These are phyloP conservation scores for Laburnicola sp. DNA, from an alignment of 2,329 filamentous ascomycete species.

Conservation along the genomic window DNA sequence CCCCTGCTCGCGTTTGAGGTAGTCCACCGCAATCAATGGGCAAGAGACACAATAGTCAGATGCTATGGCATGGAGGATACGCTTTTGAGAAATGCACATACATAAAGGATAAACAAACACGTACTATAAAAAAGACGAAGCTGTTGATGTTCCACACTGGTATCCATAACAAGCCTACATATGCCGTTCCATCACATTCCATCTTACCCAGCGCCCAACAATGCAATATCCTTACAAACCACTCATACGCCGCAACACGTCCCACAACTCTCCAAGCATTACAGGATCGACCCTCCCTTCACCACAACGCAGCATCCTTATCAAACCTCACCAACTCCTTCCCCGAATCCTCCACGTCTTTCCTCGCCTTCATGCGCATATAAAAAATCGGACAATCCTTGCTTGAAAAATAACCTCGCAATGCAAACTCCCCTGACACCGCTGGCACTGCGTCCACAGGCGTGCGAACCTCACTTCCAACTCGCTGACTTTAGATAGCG, in stretches of 20 bases:
- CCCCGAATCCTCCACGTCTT: slow-evolving; percentile 93
- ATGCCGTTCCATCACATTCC: too few relatives aligned
- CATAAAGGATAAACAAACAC: too few relatives aligned
- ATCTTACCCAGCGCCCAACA: too few relatives aligned
- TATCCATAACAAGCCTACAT: too few relatives aligned
- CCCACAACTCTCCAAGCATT: background rate
- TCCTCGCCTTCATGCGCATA: slow-evolving; percentile 99
- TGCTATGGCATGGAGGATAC: too few relatives aligned
- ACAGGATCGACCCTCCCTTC: background rate
- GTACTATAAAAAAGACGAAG: too few relatives aligned
- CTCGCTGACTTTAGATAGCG: slow-evolving; percentile 83
- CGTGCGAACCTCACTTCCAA: slow-evolving; percentile 90
- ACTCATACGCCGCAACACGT: background rate
- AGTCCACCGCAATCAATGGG: too few relatives aligned
- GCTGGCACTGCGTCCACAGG: slow-evolving; percentile 97
- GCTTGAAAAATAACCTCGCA: slow-evolving; percentile 95
- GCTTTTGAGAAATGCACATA: too few relatives aligned
- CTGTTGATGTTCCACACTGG: too few relatives aligned
- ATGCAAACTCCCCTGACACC: slow-evolving; percentile 97
- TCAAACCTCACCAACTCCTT: slow-evolving; percentile 92
- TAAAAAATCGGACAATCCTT: slow-evolving; percentile 99
- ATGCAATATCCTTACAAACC: slow-evolving; percentile 1
- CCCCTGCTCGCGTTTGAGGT: too few relatives aligned
- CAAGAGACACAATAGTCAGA: too few relatives aligned
- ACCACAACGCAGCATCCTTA: slow-evolving; percentile 75